Conservation (phyloP, 352 stramenopile species). For the Phytophthora hybrid region DNA sequence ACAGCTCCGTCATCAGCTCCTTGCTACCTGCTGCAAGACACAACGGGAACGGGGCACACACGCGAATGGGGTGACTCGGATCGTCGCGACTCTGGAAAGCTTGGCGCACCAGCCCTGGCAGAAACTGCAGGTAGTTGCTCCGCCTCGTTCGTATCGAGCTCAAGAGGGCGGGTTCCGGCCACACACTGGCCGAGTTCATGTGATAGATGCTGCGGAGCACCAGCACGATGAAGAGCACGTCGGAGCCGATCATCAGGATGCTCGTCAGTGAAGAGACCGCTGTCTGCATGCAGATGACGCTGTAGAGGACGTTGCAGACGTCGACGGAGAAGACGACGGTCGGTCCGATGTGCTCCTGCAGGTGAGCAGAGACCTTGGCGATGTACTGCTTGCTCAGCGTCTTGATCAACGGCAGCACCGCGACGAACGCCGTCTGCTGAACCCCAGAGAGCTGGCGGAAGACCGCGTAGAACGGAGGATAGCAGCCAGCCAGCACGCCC, state of each 20-base stretch:
- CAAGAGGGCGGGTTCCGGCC: background rate
- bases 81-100: background rate
- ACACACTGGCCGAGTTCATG: background rate
- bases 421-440: slow-evolving; percentile 18
- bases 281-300: slow-evolving; percentile 36
- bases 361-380: slow-evolving; percentile 6
- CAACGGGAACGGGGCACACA: background rate
- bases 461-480: slow-evolving; percentile 22
- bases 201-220: slow-evolving; percentile 3
- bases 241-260: slow-evolving; percentile 18
- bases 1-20: background rate
- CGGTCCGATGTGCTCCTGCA: slow-evolving; percentile 24
- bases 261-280: slow-evolving; percentile 20
- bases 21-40: background rate
- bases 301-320: slow-evolving; percentile 43
- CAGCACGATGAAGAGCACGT: slow-evolving; percentile 17
- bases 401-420: slow-evolving; percentile 24
- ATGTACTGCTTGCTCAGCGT: slow-evolving; percentile 26
- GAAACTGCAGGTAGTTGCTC: background rate
- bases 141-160: background rate
- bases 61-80: background rate
- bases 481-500: slow-evolving; percentile 2
- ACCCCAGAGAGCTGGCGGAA: slow-evolving; percentile 15
- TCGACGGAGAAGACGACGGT: slow-evolving; percentile 41
- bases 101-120: background rate